Conservation (phyloP, 495 filamentous ascomycete species). For the Annulohypoxylon nitens region DNA sequence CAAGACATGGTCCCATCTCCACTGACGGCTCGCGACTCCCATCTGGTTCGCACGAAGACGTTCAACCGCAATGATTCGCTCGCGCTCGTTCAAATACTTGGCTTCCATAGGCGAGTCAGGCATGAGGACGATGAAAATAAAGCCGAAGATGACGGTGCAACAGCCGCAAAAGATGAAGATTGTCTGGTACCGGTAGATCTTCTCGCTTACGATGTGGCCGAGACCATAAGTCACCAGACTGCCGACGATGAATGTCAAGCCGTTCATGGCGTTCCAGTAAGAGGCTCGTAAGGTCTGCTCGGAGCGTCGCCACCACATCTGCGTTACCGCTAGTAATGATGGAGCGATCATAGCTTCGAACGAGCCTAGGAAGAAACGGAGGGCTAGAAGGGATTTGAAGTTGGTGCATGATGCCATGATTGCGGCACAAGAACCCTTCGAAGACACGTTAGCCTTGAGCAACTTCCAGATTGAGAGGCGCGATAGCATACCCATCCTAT, state of each 20-base stretch:
- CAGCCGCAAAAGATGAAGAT: conserved; percentile 69
- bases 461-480: not conserved
- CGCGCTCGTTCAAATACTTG: conserved; percentile 69
- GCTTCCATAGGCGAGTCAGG: conserved; percentile 72
- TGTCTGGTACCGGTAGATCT: conserved; percentile 70
- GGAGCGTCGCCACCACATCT: conserved; percentile 68
- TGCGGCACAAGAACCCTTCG: conserved; percentile 53
- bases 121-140: conserved; percentile 60
- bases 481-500: conserved; percentile 53
- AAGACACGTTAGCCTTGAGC: not conserved
- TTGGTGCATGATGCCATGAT: conserved; percentile 58
- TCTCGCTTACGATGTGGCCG: conserved; percentile 67
- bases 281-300: conserved; percentile 65
- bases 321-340: conserved; percentile 64
- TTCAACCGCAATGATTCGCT: conserved; percentile 72
- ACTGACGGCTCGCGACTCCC: conserved; percentile 59
- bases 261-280: conserved; percentile 68
- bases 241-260: conserved; percentile 61
- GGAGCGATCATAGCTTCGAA: conserved; percentile 64
- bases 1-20: conserved; percentile 64
- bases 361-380: conserved; percentile 58
- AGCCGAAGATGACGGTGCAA: conserved; percentile 59
- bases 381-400: conserved; percentile 60
- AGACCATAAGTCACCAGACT: conserved; percentile 70
- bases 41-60: conserved; percentile 62